Evolutionary conservation across 306 rosid species (phyloP), one percentile per base, ranked within the genome.

Genomic region (Citrullus mucosospermus): DNA sequence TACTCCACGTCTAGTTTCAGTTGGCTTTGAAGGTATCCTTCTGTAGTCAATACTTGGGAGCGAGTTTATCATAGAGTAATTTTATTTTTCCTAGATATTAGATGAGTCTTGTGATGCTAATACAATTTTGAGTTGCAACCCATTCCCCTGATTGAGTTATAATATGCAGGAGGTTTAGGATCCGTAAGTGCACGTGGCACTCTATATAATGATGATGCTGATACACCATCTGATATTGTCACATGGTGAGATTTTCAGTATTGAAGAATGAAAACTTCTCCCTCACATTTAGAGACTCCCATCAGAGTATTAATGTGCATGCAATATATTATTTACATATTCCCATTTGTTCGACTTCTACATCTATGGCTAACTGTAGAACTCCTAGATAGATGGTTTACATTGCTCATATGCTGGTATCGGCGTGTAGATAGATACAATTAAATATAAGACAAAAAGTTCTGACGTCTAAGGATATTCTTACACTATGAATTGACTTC

Each of bases 1-100:
- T 78, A 90, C 96, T 73, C 97, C 98, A 81, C 97, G 97, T 68
- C 76, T 94, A 65, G 87, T 94, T 74, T 92, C 98, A 25, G 82
- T 94, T 58, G 91, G 85, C 81, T 83, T 94, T 81, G 89, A 87
- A 90, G 97, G 98, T 92, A 89, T 80, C 69, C 69, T 61, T 85
- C 75, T 67, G 34, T 77, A 6, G 18, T 15, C 36, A 41, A 41
- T 69, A 70, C 62, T 50, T 51, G 46, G 20, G 61, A 72, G 44
- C 16, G 36, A 9, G 43, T 38, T 56, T 36, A 9, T 54, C 20
- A 53, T 53, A 53, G 6, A 53, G 60, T 34, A 6, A n/a, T 56
- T 76, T 36, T 15, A 17, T 20, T 20, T 9, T 22, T 68, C 30
- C 75, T 68, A 68, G 75, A 8, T 39, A 68, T 68, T 68, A 43